Percentiles rank a stretch among this genome's conserved stretches.
Evolutionary conservation across 192 early-diverging fungal genomes (phyloP).

Genomic region (Linnemannia hyalina): DNA sequence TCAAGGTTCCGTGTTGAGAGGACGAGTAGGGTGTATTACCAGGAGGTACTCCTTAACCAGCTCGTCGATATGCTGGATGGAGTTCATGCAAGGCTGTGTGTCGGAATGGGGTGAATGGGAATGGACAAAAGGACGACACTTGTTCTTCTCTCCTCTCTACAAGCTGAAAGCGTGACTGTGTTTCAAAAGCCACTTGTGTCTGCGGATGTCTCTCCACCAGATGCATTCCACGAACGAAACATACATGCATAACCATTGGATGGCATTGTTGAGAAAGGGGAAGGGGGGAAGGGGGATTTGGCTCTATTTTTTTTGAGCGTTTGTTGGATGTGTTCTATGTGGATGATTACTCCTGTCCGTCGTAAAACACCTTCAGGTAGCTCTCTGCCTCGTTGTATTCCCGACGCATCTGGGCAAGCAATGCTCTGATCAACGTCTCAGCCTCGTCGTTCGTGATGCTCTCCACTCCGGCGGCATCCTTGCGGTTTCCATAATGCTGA

Average conservation of each 20-base stretch:
- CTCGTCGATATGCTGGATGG: slow-evolving; percentile 72
- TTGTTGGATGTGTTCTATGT: not conserved
- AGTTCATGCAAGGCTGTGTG: slow-evolving; percentile 61
- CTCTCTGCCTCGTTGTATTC: slow-evolving; percentile 84
- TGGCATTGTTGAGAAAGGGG: not conserved
- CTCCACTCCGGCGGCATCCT: slow-evolving; percentile 70
- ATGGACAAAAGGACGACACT: not conserved
- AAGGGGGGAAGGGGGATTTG: not conserved
- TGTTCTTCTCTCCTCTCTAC: not conserved
- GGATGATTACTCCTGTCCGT: slow-evolving; percentile 48
- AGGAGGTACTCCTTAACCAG: slow-evolving; percentile 76
- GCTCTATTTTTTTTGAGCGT: not conserved
- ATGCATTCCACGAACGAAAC: too few relatives aligned
- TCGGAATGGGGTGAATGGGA: not conserved
- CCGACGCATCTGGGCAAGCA: slow-evolving; percentile 69
- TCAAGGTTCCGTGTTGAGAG: not conserved
- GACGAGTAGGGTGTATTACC: slow-evolving; percentile 44
- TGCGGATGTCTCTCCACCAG: too few relatives aligned
- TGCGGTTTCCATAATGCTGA: slow-evolving; percentile 84
- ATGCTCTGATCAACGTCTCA: slow-evolving; percentile 65
- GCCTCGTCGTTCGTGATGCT: slow-evolving; percentile 72
- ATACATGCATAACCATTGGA: not conserved
- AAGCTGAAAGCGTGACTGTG: slow-evolving; percentile 6
- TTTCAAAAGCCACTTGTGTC: slow-evolving; percentile 28
- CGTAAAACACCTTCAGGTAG: slow-evolving; percentile 82